Evolutionary conservation across 2,329 filamentous ascomycete genomes (phyloP).

Genomic region (Monosporascus sp.): DNA sequence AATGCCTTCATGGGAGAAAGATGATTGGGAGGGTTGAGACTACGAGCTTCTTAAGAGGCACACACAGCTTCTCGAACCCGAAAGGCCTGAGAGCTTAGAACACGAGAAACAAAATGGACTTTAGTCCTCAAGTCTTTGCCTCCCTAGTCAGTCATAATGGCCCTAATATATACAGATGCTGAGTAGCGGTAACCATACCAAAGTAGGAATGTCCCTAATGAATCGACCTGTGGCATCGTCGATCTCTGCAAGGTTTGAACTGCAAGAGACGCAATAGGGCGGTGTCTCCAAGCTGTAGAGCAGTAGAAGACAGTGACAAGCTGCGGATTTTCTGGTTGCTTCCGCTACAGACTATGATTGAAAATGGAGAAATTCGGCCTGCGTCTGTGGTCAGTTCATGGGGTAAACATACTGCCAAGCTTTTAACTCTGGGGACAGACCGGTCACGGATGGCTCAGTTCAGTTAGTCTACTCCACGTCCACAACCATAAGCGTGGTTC

Average conservation of each 20-base stretch:
- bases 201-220: background rate
- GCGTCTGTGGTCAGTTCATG: background rate
- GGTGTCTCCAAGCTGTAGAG: background rate
- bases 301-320: background rate
- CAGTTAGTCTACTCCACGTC: slow-evolving; percentile 9
- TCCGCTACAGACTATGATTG: background rate
- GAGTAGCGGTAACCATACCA: background rate
- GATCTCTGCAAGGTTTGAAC: background rate
- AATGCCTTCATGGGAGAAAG: background rate
- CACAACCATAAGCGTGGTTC: background rate
- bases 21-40: background rate
- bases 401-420: slow-evolving; percentile 9
- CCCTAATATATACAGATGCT: background rate
- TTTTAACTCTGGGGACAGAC: slow-evolving; percentile 7
- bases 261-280: background rate
- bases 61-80: too few relatives aligned
- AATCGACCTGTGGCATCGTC: background rate
- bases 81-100: too few relatives aligned
- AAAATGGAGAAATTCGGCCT: background rate
- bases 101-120: too few relatives aligned
- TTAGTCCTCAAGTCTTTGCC: too few relatives aligned
- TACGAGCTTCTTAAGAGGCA: too few relatives aligned
- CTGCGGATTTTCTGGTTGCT: background rate
- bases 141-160: too few relatives aligned
- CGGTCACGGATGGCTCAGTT: slow-evolving; percentile 13